Conservation (phyloP, 2,329 filamentous ascomycete genomes). For the Sporothrix sp. region DNA sequence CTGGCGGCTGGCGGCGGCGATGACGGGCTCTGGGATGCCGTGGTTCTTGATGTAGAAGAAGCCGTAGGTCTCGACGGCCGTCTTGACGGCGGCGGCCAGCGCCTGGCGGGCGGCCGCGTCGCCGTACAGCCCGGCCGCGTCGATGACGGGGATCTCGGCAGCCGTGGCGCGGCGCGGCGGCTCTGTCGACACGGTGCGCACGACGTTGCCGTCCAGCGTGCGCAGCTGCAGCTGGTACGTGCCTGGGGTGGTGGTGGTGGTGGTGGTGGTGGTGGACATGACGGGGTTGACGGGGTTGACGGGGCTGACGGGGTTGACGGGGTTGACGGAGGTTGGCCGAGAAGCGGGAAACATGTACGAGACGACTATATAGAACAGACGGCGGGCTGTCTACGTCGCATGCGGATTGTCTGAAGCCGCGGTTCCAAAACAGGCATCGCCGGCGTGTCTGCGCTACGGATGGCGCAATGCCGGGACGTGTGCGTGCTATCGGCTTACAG, state of each 20-base stretch:
- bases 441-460: conserved; percentile 1
- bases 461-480: no score
- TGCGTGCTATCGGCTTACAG: no score
- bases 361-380: no score
- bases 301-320: no score
- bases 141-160: conserved; percentile 44
- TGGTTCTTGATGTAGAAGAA: conserved; percentile 21
- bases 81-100: not conserved
- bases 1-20: conserved; percentile 12
- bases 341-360: no score
- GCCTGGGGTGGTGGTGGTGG: not conserved
- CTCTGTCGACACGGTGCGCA: conserved; percentile 26
- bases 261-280: not conserved
- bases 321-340: no score
- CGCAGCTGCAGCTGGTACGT: conserved; percentile 13
- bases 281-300: not conserved
- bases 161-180: conserved; percentile 29
- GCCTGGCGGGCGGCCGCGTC: conserved; percentile 15
- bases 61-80: conserved; percentile 13
- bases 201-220: conserved; percentile 29
- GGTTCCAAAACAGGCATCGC: not conserved
- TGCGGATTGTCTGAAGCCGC: not conserved
- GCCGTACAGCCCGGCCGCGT: conserved; percentile 34
- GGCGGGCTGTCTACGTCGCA: no score
- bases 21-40: conserved; percentile 17